phyloP scores from a whole-genome alignment of 1,284 basidiomycete genomes.

The Clitocybe nebularis region DNA sequence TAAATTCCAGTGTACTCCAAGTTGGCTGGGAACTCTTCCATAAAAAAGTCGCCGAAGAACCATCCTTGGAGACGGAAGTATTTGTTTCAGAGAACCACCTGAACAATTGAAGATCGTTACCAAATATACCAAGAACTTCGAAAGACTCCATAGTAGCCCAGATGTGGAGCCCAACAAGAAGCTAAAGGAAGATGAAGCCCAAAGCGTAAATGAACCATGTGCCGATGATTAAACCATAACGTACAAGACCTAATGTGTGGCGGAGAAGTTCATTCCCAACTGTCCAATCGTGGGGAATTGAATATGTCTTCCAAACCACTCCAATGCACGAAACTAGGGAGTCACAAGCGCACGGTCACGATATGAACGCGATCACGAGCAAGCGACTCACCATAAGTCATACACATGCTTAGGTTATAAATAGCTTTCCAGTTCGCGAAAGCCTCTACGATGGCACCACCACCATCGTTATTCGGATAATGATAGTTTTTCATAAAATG shows the following conservation, averaged over 20 bases:
- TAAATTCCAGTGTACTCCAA: slow-evolving; percentile 97
- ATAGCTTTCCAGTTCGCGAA: slow-evolving; percentile 94
- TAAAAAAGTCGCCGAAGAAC: slow-evolving; percentile 99
- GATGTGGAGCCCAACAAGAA: slow-evolving; percentile 83
- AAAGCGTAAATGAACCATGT: too few relatives aligned
- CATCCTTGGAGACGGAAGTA: slow-evolving; percentile 54
- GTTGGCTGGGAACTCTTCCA: slow-evolving; percentile 87
- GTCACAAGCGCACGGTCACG: background rate
- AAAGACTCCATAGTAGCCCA: slow-evolving; percentile 92
- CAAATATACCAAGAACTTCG: slow-evolving; percentile 91
- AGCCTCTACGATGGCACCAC: slow-evolving; percentile 82
- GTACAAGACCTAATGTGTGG: slow-evolving; percentile 80
- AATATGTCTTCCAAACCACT: slow-evolving; percentile 86
- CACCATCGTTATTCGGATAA: slow-evolving; percentile 62
- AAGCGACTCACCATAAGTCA: slow-evolving; percentile 79
- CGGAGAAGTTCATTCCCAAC: slow-evolving; percentile 87
- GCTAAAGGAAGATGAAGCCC: slow-evolving; percentile 37
- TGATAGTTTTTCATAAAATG: slow-evolving; percentile 94
- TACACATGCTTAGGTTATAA: slow-evolving; percentile 90
- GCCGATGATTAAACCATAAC: slow-evolving; percentile 25
- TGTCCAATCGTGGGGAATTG: slow-evolving; percentile 78
- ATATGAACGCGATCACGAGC: background rate
- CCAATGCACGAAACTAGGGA: slow-evolving; percentile 71
- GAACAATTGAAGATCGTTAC: slow-evolving; percentile 33
- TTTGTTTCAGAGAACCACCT: slow-evolving; percentile 2